Base-by-base conservation (phyloP, 1,284 basidiomycete genomes). In the Naganishia sp. region DNA sequence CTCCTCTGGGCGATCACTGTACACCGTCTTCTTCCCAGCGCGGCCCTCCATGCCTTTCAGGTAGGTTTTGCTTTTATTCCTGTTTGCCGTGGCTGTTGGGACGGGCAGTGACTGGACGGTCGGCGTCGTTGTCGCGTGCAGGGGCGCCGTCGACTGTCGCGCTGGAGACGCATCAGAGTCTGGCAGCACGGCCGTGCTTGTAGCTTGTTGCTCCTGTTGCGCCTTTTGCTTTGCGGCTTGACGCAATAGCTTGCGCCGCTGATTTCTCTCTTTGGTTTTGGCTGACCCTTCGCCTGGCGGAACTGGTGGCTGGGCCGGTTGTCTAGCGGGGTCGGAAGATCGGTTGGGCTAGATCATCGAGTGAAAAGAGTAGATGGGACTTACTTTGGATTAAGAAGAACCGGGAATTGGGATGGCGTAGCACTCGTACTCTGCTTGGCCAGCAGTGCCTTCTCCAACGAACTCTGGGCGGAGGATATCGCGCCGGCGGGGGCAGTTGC, bases 1-100 rank as follows among this genome's bases (percentile, higher is more conserved):
- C 17, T n/a, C 61, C 32, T 43, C 63, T 13, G 39, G 67, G 10
- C 54, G 66, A 1, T 54, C 66, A 32, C 49, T 65, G 62, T 75
- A 78, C 18, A 76, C 71, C 9, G 71, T 76, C 67, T 71, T 71
- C n/a, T 67, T 73, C 1, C 74, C 74, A 35, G 60, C 53, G 41
- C 73, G 53, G 2, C 68, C 71, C 21, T 66, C 66, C 76, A 77
- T 77, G 35, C 74, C 73, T 51, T 70, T 70, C 67, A 77, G 62
- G 66, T 78, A 80, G 11, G 76, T 76, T 53, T 72, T 73, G 69
- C 74, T 75, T 71, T 80, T 80, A 64, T 79, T 79, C 49, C 72
- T 65, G 68, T 79, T 79, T 11, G 71, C 71, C 69, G 75, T 75
- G 15, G 67, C 68, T 15, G 64, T 66, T 5, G 72, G 71, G 15